Evolutionary conservation across 2,329 filamentous ascomycete genomes (phyloP), one percentile per base, ranked within the genome.

Genomic region (Torrubiellomyces zombiae): DNA sequence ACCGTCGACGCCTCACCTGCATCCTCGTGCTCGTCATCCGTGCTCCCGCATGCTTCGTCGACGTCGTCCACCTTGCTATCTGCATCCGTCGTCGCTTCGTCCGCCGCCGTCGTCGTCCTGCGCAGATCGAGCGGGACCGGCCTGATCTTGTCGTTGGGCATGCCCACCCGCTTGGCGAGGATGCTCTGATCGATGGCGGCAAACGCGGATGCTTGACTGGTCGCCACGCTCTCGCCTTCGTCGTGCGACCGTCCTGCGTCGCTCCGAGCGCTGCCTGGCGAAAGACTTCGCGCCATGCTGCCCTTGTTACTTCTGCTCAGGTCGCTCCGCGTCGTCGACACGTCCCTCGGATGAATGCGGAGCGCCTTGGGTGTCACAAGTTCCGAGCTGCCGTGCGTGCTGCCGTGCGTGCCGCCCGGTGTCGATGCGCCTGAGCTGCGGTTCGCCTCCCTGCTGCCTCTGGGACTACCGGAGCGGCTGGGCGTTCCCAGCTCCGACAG

Each of bases 161-260:
- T 40, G 3, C 60, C 60, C 2, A 75, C 56, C 28, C 56, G 60
- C 25, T 59, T 53, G 0, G 63, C 55, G 1, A 75, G 51, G 23
- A 74, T 73, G 23, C 60, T 63, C 40, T 74, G 68, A 29, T 75
- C 70, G 13, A 73, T 56, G 2, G 67, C 68, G n/a, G 67, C 61
- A 44, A 73, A 75, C 1, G 66, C 67, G 7, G 65, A 64, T 20
- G 56, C 54, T 37, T 74, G 67, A 32, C 58, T 63, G 8, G 53
- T 50, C 3, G 61, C 47, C 3, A 34, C 32, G 20, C 36, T 33
- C 5, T 50, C 43, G 9, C 51, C 39, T 9, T 46, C 43, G 17
- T 48, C 48, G 9, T 46, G 39, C 10, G 32, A 34, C 6, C 37
- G 28, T 9, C 36, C 35, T 4, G 38, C 31, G 6, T 37, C 38